Base-by-base conservation (phyloP, 192 early-diverging fungal species). In the Podila epigama region DNA sequence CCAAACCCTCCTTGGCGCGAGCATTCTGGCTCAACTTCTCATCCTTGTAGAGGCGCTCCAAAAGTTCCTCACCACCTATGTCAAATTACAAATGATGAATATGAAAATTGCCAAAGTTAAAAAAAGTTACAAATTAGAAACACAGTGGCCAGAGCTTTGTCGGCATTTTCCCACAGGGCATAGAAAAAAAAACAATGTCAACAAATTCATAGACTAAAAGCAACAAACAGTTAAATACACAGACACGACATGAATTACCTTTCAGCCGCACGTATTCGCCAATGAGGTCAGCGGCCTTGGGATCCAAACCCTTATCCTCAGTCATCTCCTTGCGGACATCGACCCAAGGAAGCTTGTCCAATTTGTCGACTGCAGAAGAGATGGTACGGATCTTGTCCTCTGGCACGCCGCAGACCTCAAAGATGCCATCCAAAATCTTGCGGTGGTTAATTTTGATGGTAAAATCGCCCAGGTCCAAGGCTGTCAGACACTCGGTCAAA, bases 331-430 rank as follows among this genome's bases (percentile, higher is more conserved):
- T 90, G 59, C 87, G 89, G 5, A 99, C 97, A 9, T 98, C 97
- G 15, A 82, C 87, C 97, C 97, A 99, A 34, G 97, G 87, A 80
- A 91, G 80, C 83, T 99, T 99, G 83, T 99, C 97, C 13, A 99
- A 86, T 84, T 99, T 99, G 80, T 99, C 97, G 8, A 99, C 95
- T 0, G 97, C 96, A 42, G 96, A 97, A 20, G 96, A 97, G 27
- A 99, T 98, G 3, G 93, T 72, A 2, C 97, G 87, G 66, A 98
- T 89, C 67, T 95, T 94, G 22, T 91, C 91, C 13, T 79, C 84
- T 1, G 96, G 95, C 29, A 99, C 97, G 5, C 97, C 97, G 50
- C 95, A 96, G 0, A 97, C 93, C 68, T 92, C 91, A 68, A 99
- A 99, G 79, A 99, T 95, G 27, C 97, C 97, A 63, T 99, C 97